A percentile compares a stretch with the other conserved stretches of the same genome.
Conservation (phyloP, 2,329 filamentous ascomycete species). For the Karstenula rhodostoma region DNA sequence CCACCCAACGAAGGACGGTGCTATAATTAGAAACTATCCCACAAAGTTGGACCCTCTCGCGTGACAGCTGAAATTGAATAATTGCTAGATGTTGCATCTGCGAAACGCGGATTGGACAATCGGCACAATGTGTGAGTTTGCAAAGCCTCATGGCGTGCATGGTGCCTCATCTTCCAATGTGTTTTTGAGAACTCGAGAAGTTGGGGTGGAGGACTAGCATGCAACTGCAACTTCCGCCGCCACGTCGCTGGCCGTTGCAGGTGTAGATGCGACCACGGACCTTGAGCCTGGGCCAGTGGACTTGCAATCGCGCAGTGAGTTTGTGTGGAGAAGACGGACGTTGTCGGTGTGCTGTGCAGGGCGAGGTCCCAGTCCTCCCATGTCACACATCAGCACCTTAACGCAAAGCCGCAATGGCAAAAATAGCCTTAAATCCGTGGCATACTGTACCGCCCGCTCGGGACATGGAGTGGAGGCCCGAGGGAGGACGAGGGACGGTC, state of each 20-base stretch:
- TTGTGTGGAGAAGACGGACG: conserved; percentile 1
- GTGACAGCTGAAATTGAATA: neutral
- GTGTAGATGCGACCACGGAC: neutral
- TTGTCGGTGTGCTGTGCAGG: conserved; percentile 4
- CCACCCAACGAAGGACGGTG: neutral
- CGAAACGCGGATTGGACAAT: neutral
- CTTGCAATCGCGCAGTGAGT: neutral
- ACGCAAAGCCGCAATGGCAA: conserved; percentile 20
- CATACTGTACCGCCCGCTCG: neutral
- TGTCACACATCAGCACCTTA: conserved; percentile 16
- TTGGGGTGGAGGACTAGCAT: neutral
- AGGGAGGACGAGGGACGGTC: conserved; percentile 6
- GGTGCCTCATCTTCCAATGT: neutral
- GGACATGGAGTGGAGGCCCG: neutral
- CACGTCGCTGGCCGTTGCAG: neutral
- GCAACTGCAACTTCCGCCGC: conserved; percentile 2
- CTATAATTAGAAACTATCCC: conserved; percentile 3
- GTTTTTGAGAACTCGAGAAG: conserved; percentile 1
- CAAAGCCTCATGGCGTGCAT: neutral
- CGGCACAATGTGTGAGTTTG: neutral
- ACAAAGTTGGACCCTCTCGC: neutral
- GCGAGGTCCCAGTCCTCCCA: conserved; percentile 2
- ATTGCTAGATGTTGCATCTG: neutral
- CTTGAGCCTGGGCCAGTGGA: neutral
- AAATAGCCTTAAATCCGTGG: conserved; percentile 10